Conservation (phyloP, 176 grass and related monocot genomes). For the Triticum monococcum region DNA sequence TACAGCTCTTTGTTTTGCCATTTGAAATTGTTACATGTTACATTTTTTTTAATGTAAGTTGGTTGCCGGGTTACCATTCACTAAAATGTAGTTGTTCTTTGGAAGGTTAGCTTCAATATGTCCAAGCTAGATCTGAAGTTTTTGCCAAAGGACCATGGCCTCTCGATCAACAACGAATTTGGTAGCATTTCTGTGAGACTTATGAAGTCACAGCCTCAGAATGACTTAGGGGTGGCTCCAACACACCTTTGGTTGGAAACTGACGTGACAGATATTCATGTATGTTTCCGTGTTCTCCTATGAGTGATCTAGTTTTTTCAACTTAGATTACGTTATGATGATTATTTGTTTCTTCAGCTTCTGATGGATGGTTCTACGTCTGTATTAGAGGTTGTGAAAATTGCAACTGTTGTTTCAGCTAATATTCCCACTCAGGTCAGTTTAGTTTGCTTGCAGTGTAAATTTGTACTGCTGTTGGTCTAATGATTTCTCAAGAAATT, state of each 20-base stretch:
- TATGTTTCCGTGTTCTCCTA: constrained; percentile 40
- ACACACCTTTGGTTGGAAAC: constrained; percentile 66
- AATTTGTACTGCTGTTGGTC: background rate
- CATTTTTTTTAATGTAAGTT: constrained; percentile 10
- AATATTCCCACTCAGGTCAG: constrained; percentile 81
- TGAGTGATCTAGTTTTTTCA: constrained; percentile 19
- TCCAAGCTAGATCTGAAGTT: constrained; percentile 86
- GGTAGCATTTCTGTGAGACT: constrained; percentile 60
- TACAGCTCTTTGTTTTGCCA: constrained; percentile 13
- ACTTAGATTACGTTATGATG: constrained; percentile 33
- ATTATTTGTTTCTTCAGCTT: constrained; percentile 64
- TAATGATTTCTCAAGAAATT: constrained; percentile 22
- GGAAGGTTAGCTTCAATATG: constrained; percentile 99
- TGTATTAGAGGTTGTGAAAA: constrained; percentile 73
- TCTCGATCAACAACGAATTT: constrained; percentile 70
- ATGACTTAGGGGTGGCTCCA: constrained; percentile 51
- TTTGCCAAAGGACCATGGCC: constrained; percentile 59
- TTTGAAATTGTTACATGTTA: constrained; percentile 10
- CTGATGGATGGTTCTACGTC: constrained; percentile 71
- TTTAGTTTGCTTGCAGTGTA: constrained; percentile 25
- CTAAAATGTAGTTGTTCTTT: constrained; percentile 86
- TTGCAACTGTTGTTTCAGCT: constrained; percentile 60
- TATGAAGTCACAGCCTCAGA: constrained; percentile 47
- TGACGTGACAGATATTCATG: constrained; percentile 70
- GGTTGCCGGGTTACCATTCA: constrained; percentile 38